Evolutionary conservation across 108 stramenopile species (phyloP), one percentile per base, ranked within the genome.

Genomic region (Aurantiochytrium sp.): DNA sequence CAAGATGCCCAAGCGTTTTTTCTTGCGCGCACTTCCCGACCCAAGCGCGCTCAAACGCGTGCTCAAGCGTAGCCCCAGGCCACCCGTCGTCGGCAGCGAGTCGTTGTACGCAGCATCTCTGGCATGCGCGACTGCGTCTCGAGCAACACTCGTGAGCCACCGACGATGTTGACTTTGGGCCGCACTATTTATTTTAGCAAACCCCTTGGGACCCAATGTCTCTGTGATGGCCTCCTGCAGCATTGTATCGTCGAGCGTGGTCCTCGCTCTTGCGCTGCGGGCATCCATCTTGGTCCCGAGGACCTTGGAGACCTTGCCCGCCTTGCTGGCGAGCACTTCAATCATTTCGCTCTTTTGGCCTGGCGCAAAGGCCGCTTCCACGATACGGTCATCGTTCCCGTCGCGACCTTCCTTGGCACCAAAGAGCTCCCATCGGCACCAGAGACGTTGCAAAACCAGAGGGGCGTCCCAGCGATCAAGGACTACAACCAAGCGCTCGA

Each of bases 351-450:
- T 10, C 35, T 8, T 23, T 18, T 69, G 64, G 3, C 64, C 35
- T 10, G 64, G 64, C 42, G 64, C 64, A 69, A 69, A 42, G 55
- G 55, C 55, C 55, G 55, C 55, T 16, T 57, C 55, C 1, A 69
- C 64, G n/a, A 59, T 59, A n/a, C 59, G 59, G 35, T 35, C 35
- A 35, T 0, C 35, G 59, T 19, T 1, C 25, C 1, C 35, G 5
- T 6, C 16, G 49, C 28, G 16, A 23, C 28, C 19, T 45, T 83
- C 1, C 23, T 2, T 18, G 45, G 19, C 45, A 12, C 76, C 76
- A 53, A 53, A 53, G 49, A 83, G 76, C 51, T 83, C 76, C 76
- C 76, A 83, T 8, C 14, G n/a, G 76, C 76, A 83, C 76, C 76
- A 83, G 43, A 45, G 6, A 6, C 76, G 76, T 3, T 45, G 45